These are phyloP conservation scores for Daldinia childiae DNA, from an alignment of 495 filamentous ascomycete genomes.

Conservation along the genomic window DNA sequence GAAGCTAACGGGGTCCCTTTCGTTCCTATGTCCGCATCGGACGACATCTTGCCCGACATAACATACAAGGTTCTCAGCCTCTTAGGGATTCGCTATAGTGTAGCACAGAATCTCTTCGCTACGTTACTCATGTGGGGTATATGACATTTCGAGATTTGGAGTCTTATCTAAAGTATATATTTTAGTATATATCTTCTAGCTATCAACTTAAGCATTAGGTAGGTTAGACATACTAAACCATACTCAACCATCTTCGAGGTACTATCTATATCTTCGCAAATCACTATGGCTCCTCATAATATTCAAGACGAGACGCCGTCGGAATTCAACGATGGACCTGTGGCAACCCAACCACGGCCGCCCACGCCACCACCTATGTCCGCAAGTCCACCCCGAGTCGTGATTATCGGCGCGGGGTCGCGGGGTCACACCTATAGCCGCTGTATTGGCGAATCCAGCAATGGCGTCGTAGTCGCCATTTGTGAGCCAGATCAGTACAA, in stretches of 20 bases:
- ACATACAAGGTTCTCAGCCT: not conserved
- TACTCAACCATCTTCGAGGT: not conserved
- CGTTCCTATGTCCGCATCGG: not conserved
- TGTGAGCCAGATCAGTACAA: slow-evolving; percentile 86
- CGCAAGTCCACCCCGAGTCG: slow-evolving; percentile 63
- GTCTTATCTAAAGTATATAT: not conserved
- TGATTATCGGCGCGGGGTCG: slow-evolving; percentile 89
- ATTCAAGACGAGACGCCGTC: slow-evolving; percentile 39
- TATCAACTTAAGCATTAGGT: not conserved
- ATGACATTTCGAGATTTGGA: not conserved
- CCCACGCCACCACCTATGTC: slow-evolving; percentile 49
- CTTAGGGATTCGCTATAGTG: not conserved
- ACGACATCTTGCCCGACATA: not conserved
- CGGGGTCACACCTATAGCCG: slow-evolving; percentile 80
- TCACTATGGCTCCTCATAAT: slow-evolving; percentile 44
- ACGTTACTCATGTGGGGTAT: not conserved
- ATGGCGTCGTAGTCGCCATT: slow-evolving; percentile 75
- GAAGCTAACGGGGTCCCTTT: not conserved
- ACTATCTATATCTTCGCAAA: not conserved
- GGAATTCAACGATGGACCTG: slow-evolving; percentile 33
- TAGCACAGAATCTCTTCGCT: not conserved
- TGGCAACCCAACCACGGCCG: slow-evolving; percentile 34
- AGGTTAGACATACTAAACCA: not conserved
- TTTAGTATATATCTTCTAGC: not conserved
- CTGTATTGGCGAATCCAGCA: slow-evolving; percentile 67